Evolutionary conservation across 2,329 filamentous ascomycete species (phyloP), one percentile per base, ranked within the genome.

Genomic region (Colletotrichum liriopes): DNA sequence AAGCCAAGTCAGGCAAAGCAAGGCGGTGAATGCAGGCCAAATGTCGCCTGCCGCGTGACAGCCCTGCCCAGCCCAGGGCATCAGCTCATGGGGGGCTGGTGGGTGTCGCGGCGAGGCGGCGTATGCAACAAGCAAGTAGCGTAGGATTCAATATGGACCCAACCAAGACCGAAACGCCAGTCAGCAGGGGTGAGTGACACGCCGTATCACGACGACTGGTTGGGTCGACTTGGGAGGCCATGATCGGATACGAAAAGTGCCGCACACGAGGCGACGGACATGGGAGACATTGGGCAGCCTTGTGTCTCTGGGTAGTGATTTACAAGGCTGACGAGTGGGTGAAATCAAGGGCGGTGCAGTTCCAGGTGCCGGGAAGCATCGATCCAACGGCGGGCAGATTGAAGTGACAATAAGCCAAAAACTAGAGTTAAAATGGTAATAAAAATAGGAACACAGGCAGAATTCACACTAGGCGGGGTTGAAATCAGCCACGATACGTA

Each of bases 21-120:
- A 64, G 65, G 69, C 65, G 65, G 65, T 64, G 59, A 43, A 67
- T 59, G 65, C 59, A 35, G 45, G 58, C 32, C 64, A 67, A 58
- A 39, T n/a, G 6, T 14, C 18, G 35, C 37, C 16, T 16, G 14
- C n/a, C 58, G 69, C 45, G 52, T 69, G 58, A 52, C 67, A 52
- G 65, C 64, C 68, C 58, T 71, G 51, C 41, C 56, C n/a, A 26
- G 43, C 41, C 20, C 45, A 55, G 56, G 41, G 41, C 16, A 26
- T 60, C 52, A 23, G 61, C 47, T 45, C 29, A 60, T 60, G 47
- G 54, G 61, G 32, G 16, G 39, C 37, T 47, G 29, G 43, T 11
- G 20, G 18, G 23, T 29, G 35, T 37, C 20, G 32, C 51, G 20
- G 29, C 45, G 26, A 39, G 54, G 29, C 47, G 29, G 59, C 14